phyloP scores from a whole-genome alignment of 2,329 filamentous ascomycete genomes.

The Dryadomyces sulphureus region DNA sequence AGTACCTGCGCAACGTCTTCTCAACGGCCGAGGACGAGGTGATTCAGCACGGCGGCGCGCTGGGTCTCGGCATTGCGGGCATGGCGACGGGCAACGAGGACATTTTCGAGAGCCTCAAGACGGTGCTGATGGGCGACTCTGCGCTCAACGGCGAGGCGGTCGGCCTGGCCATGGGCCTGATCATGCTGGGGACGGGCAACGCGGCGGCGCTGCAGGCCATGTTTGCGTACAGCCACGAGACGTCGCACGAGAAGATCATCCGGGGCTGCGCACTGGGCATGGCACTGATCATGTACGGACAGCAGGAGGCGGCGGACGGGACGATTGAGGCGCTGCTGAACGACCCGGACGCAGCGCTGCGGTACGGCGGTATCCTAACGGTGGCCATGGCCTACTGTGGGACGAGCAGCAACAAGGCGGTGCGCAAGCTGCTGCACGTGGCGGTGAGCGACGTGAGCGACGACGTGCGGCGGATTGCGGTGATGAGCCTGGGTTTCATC shows the following conservation, averaged over 20 bases:
- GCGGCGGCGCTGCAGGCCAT: conserved; percentile 87
- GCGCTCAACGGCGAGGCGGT: conserved; percentile 95
- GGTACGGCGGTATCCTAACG: conserved; percentile 98
- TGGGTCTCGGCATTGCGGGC: conserved; percentile 88
- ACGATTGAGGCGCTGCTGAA: conserved; percentile 86
- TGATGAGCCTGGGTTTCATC: conserved; percentile 97
- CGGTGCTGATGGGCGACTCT: conserved; percentile 81
- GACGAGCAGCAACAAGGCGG: conserved; percentile 95
- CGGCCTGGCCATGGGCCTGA: conserved; percentile 87
- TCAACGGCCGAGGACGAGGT: conserved; percentile 71
- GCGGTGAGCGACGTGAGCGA: conserved; percentile 98
- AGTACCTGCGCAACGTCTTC: conserved; percentile 66
- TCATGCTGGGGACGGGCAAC: conserved; percentile 97
- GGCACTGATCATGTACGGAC: conserved; percentile 95
- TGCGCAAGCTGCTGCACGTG: conserved; percentile 85
- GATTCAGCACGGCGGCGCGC: conserved; percentile 88
- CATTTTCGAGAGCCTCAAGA: conserved; percentile 83
- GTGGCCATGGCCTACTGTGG: conserved; percentile 95
- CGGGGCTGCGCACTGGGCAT: conserved; percentile 90
- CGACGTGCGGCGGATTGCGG: conserved; percentile 86
- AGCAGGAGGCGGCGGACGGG: conserved; percentile 87
- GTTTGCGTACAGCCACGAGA: conserved; percentile 96
- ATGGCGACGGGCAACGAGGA: conserved; percentile 90
- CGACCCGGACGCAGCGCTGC: conserved; percentile 82
- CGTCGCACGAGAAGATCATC: conserved; percentile 97